phyloP scores from a whole-genome alignment of 2,329 filamentous ascomycete genomes.

The Cladorrhinum sp. region DNA sequence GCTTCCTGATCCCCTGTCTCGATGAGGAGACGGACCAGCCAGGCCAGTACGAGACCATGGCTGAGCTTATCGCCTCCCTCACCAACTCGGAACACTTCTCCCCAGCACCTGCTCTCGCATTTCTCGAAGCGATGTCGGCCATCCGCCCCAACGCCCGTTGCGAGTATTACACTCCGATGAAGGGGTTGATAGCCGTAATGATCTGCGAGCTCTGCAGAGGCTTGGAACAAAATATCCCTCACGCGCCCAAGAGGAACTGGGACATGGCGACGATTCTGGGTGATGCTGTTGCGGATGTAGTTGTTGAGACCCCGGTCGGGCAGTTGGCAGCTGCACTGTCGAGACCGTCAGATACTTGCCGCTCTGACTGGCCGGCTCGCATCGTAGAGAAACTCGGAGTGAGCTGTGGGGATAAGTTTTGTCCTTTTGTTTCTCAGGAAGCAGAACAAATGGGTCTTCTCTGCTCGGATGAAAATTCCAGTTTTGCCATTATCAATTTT shows the following conservation, averaged over 20 bases:
- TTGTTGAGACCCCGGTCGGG: background rate
- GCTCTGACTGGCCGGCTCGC: no score
- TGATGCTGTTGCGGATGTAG: background rate
- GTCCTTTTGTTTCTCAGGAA: background rate
- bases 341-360: no score
- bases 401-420: background rate
- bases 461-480: conserved; percentile 4
- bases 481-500: conserved; percentile 21
- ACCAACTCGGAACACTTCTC: conserved; percentile 10
- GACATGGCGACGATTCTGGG: conserved; percentile 11
- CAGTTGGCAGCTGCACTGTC: conserved; percentile 1
- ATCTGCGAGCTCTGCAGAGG: conserved; percentile 22
- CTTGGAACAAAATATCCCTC: conserved; percentile 6
- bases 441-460: conserved; percentile 17
- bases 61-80: conserved; percentile 7
- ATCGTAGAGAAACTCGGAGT: no score
- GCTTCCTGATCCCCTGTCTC: conserved; percentile 12
- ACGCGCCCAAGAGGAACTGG: background rate
- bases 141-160: background rate
- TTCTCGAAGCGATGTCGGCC: conserved; percentile 13
- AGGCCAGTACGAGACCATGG: background rate
- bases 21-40: background rate
- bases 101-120: conserved; percentile 9
- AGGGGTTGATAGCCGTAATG: conserved; percentile 8
- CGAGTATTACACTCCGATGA: background rate